Base-by-base conservation (phyloP, 495 filamentous ascomycete species). In the Trichoderma erinaceum region DNA sequence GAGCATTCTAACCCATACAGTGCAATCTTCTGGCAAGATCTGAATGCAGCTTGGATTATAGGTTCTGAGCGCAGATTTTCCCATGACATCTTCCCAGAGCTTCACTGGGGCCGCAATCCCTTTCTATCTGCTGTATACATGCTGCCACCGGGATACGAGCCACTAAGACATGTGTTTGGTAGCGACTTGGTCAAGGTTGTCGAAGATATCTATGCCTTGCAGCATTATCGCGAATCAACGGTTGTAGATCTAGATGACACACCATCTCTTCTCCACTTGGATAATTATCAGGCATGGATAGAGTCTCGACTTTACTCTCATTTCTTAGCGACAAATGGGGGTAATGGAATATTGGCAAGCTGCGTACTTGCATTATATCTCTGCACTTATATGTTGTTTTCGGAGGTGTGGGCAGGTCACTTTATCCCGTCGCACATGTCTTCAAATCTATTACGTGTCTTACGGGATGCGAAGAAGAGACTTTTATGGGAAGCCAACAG, bases 1-100 rank as follows among this genome's bases (percentile, higher is more conserved):
- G 0, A n/a, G 21, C n/a, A 11, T 56, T 56, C 50, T 56, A 25
- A 56, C n/a, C 18, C 21, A 16, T n/a, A 25, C 21, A 56, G 50
- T 21, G 50, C 50, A 56, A 56, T 56, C 1, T 56, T 56, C 50
- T 56, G 50, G 50, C 50, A 56, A 56, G 50, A 56, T n/a, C 21
- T 56, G 50, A 56, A 56, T 12, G 18, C 50, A 10, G 50, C 50
- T 23, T 56, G 50, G 50, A 56, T 56, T 11, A 56, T 56, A 56
- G 50, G 50, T n/a, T 56, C 50, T 2, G 50, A 56, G 50, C 50
- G 50, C n/a, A 56, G 50, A 21, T 56, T 56, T 11, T 11, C 16
- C 7, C 50, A 56, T 25, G 21, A 25, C 11, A 23, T 56, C 4
- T 56, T 56, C 50, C 50, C 50, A 56, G 50, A 56, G n/a, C 50